Base-by-base conservation (phyloP, 169 alveolate species). In the Eimeria tenella region DNA sequence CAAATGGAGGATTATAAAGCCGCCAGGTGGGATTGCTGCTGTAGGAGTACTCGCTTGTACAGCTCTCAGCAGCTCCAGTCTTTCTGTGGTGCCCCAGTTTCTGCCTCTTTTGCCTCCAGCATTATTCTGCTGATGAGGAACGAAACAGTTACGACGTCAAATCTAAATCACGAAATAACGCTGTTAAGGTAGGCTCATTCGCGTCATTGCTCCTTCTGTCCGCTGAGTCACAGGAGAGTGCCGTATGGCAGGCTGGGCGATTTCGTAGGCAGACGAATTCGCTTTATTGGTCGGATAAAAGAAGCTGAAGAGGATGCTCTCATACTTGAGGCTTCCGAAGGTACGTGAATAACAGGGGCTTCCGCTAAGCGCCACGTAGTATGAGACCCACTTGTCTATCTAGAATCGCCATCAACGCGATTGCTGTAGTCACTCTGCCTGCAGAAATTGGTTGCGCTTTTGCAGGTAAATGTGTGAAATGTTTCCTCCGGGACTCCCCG, bases 251-350 rank as follows among this genome's bases (percentile, higher is more conserved):
- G 90, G n/a, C 50, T 83, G 11, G 58, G 77, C 60, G 77, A 83
- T 58, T 83, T 83, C 31, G 77, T 83, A 13, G 90, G 90, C 49
- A 56, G 31, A 75, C 17, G 90, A 42, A 60, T 83, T 42, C 90
- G 90, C 60, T 83, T 83, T 60, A 55, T 83, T 55, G 90, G 90
- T 23, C 55, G 75, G 7, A 83, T 83, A 56, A 83, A 83, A 31
- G 90, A 83, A 60, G 90, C 90, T 4, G 90, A 83, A 21, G 90
- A 83, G 50, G 90, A 83, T 60, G 75, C 90, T 42, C 8, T 83
- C 58, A 83, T 83, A 10, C 73, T 83, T 0, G 90, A 83, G 49
- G 90, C 90, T 19, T 83, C 90, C 15, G 90, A 83, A 83, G 90
- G 90, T 83, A 25, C 62, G 58, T 60, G 25, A 6, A 68, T 5